Percentiles rank a stretch among this genome's conserved stretches.
These are phyloP conservation scores for Cladosporium sp. DNA, from an alignment of 2,329 filamentous ascomycete species.

Conservation along the genomic window DNA sequence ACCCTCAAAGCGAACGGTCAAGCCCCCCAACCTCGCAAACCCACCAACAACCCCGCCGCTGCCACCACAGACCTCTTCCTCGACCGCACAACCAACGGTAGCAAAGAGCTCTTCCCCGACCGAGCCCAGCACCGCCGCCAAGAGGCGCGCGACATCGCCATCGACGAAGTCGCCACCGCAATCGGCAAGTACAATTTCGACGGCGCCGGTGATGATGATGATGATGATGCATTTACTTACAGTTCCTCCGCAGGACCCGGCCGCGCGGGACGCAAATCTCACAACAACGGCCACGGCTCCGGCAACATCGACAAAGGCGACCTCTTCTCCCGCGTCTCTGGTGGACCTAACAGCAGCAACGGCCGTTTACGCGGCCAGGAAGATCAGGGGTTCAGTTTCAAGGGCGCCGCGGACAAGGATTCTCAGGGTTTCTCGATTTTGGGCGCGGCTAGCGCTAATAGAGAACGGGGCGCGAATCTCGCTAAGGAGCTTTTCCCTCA, in stretches of 20 bases:
- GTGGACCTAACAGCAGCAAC: slow-evolving; percentile 11
- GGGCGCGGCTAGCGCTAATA: slow-evolving; percentile 23
- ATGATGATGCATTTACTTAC: slow-evolving; percentile 17
- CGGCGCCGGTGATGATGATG: too few relatives aligned
- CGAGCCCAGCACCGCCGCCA: slow-evolving; percentile 41
- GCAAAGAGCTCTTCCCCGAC: slow-evolving; percentile 36
- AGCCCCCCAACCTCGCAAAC: not conserved
- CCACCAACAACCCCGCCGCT: slow-evolving; percentile 12
- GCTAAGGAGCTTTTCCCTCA: slow-evolving; percentile 32
- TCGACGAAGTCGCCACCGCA: slow-evolving; percentile 21
- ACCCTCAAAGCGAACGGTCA: slow-evolving; percentile 2
- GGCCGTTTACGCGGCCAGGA: slow-evolving; percentile 9
- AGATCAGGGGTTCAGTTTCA: slow-evolving; percentile 32
- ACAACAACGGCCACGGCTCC: too few relatives aligned
- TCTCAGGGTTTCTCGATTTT: slow-evolving; percentile 27
- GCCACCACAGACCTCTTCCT: slow-evolving; percentile 22
- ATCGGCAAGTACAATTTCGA: slow-evolving; percentile 26
- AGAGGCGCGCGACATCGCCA: slow-evolving; percentile 36
- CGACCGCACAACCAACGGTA: slow-evolving; percentile 19
- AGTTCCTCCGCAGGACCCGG: slow-evolving; percentile 13
- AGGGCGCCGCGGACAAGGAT: slow-evolving; percentile 25
- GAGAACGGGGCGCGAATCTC: slow-evolving; percentile 11
- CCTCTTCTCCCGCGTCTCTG: slow-evolving; percentile 19
- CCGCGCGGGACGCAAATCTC: slow-evolving; percentile 11
- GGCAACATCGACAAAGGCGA: too few relatives aligned